A percentile compares a stretch with the other conserved stretches of the same genome.
Conservation (phyloP, 202 grass and related monocot genomes). For the Schoenoplectus triqueter region DNA sequence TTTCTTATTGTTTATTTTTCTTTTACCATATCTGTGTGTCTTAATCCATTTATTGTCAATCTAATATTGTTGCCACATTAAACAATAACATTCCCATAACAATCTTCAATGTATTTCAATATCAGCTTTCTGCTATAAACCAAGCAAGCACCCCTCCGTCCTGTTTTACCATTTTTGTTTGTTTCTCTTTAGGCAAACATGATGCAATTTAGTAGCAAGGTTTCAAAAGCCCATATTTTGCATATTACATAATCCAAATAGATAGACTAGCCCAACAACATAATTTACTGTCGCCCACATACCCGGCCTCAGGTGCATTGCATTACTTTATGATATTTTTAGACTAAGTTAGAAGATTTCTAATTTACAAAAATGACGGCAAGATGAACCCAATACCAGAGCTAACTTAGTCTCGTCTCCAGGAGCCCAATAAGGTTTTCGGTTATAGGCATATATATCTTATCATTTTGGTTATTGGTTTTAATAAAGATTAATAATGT, state of each 20-base stretch:
- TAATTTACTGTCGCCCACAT: no score
- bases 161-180: not conserved
- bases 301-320: no score
- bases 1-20: not conserved
- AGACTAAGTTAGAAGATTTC: no score
- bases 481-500: no score
- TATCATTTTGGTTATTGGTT: no score
- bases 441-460: no score
- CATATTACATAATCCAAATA: not conserved
- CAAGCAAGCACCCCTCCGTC: not conserved
- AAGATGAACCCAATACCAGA: no score
- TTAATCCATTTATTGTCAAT: not conserved
- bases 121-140: no score
- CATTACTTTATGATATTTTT: no score
- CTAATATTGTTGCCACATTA: not conserved
- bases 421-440: no score
- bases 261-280: not conserved
- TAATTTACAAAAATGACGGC: no score
- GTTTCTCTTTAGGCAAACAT: not conserved
- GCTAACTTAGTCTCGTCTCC: no score
- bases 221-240: not conserved
- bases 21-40: not conserved
- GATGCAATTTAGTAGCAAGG: not conserved
- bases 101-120: not conserved
- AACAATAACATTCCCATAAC: not conserved